Percentiles rank a stretch among this genome's conserved stretches.
Conservation (phyloP, 257 asterid genomes). For the Plectranthus barbatus region DNA sequence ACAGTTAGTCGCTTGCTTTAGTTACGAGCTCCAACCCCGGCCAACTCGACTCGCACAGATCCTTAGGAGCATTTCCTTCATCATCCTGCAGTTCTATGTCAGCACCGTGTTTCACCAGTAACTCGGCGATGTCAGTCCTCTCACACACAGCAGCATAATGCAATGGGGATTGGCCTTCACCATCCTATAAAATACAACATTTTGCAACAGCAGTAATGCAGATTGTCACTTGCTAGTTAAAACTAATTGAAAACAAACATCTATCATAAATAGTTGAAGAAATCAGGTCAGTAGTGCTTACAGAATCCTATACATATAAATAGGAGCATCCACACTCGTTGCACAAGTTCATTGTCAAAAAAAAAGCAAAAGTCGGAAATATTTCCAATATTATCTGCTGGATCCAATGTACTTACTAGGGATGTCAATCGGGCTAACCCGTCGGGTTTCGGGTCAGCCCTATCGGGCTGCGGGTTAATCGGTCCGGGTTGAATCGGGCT, state of each 20-base stretch:
- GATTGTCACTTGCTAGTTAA: too few species aligned
- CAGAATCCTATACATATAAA: too few species aligned
- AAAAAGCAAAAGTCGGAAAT: too few species aligned
- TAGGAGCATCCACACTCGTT: neutral
- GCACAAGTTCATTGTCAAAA: too few species aligned
- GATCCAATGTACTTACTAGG: too few species aligned
- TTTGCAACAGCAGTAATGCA: neutral
- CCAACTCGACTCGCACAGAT: slow-evolving; percentile 67
- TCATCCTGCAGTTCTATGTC: slow-evolving; percentile 54
- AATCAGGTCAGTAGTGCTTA: neutral
- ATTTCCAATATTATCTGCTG: too few species aligned
- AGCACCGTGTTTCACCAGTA: slow-evolving; percentile 76
- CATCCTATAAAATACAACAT: slow-evolving; percentile 39
- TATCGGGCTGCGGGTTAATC: too few species aligned
- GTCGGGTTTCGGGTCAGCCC: too few species aligned
- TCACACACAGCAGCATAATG: slow-evolving; percentile 96
- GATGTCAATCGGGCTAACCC: too few species aligned
- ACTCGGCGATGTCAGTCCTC: slow-evolving; percentile 63
- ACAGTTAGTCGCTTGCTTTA: neutral
- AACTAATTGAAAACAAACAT: too few species aligned
- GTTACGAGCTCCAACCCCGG: slow-evolving; percentile 49
- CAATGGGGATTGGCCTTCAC: slow-evolving; percentile 85
- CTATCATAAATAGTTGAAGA: neutral
- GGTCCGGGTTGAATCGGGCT: too few species aligned
- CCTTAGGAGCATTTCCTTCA: slow-evolving; percentile 70